Base-by-base conservation (phyloP, 768 basidiomycete genomes). In the Floccularia luteovirens region DNA sequence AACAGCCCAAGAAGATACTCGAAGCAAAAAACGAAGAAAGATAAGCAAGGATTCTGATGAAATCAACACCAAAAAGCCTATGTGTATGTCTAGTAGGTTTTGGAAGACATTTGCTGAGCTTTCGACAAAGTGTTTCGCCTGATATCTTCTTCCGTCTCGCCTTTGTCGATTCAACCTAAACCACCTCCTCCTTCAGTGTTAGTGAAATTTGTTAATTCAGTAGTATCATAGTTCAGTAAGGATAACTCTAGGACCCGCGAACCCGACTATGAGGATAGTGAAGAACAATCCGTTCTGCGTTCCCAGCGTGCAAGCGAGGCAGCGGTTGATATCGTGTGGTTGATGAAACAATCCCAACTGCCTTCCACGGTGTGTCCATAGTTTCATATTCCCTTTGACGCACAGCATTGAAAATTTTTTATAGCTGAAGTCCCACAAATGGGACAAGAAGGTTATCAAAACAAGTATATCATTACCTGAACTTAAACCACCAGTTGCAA, bases 251-350 rank as follows among this genome's bases (percentile, higher is more conserved):
- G 74, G 47, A 66, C 63, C 17, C 63, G 59, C 30, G 71, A 66
- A 40, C 77, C 75, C 1, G 70, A 69, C 22, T 60, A 48, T 3
- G 77, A 79, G 48, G 77, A 79, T 45, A 62, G 52, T 35, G 53
- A 60, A 35, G 46, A 24, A 11, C 60, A 67, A 47, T 75, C 75
- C n/a, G 46, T 59, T 31, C 50, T 61, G 37, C 70, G 77, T 35
- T 54, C 51, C 44, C 50, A 50, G 39, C 64, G 55, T 16, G 65
- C 76, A 1, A 34, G 58, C 41, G 57, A 58, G 3, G 59, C 58
- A 20, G 66, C 75, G 1, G 58, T 76, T 13, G 65, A 72, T 28
- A 50, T 52, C 14, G 49, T 56, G 14, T 52, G 48, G 42, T 42
- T 71, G 19, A 22, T 60, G 22, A 30, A 41, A 16, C 50, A 58